These are phyloP conservation scores for Plectranthus barbatus DNA, from an alignment of 257 asterid species.

Conservation along the genomic window DNA sequence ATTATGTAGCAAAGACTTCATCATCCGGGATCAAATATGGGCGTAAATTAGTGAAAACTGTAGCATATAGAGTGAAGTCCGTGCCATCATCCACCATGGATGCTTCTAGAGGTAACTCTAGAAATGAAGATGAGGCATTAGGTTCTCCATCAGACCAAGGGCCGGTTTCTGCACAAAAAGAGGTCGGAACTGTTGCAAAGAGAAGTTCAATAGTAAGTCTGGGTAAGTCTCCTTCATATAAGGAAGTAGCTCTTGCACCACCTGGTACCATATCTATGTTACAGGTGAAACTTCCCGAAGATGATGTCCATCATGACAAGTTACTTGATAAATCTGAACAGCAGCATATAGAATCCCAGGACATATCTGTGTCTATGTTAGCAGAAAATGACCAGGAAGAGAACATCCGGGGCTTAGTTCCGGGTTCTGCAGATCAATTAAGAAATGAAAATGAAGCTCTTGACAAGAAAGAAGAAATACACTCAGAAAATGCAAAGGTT, in stretches of 20 bases:
- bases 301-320: slow-evolving; percentile 27
- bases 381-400: slow-evolving; percentile 33
- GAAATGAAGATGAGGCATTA: slow-evolving; percentile 36
- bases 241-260: slow-evolving; percentile 97
- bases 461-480: slow-evolving; percentile 31
- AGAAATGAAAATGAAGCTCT: slow-evolving; percentile 33
- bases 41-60: slow-evolving; percentile 60
- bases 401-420: slow-evolving; percentile 21
- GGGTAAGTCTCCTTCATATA: slow-evolving; percentile 92
- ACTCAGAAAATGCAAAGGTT: slow-evolving; percentile 15
- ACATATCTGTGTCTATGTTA: slow-evolving; percentile 16
- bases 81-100: slow-evolving; percentile 43
- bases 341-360: slow-evolving; percentile 27
- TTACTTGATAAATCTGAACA: slow-evolving; percentile 34
- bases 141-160: slow-evolving; percentile 39
- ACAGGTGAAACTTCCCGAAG: slow-evolving; percentile 45
- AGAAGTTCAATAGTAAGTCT: slow-evolving; percentile 70
- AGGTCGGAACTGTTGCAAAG: slow-evolving; percentile 40
- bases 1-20: slow-evolving; percentile 71
- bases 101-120: slow-evolving; percentile 30
- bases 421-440: slow-evolving; percentile 24
- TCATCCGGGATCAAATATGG: slow-evolving; percentile 60
- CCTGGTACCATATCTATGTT: slow-evolving; percentile 82
- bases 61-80: slow-evolving; percentile 85
- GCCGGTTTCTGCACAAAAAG: slow-evolving; percentile 38